These are phyloP conservation scores for Penicillium palitans DNA, from an alignment of 2,329 filamentous ascomycete genomes.

Conservation along the genomic window DNA sequence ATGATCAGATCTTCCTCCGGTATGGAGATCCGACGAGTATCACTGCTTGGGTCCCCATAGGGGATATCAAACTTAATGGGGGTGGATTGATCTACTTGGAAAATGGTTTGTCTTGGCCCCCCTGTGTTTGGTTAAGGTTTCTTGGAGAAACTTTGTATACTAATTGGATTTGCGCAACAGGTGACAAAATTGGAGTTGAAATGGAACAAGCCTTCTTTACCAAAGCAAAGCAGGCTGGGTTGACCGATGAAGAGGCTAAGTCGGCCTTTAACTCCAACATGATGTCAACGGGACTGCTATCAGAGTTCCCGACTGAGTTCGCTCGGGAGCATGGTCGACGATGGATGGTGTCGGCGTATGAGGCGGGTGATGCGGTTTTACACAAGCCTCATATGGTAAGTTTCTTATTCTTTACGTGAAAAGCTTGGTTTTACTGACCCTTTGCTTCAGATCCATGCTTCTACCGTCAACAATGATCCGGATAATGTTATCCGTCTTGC, in stretches of 20 bases:
- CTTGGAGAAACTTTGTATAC: neutral
- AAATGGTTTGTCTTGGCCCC: constrained; percentile 29
- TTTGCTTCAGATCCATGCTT: constrained; percentile 54
- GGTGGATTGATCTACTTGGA: constrained; percentile 63
- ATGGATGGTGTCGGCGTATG: constrained; percentile 56
- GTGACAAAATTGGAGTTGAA: constrained; percentile 34
- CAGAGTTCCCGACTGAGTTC: constrained; percentile 51
- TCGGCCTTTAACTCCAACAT: constrained; percentile 61
- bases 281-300: constrained; percentile 57
- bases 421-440: neutral
- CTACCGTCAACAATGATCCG: constrained; percentile 56
- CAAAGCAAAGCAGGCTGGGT: constrained; percentile 50
- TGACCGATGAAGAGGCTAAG: constrained; percentile 55
- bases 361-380: constrained; percentile 54
- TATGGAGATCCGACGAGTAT: constrained; percentile 57
- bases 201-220: constrained; percentile 44
- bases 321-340: constrained; percentile 45
- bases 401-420: neutral
- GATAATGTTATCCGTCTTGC: constrained; percentile 55
- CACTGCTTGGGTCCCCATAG: constrained; percentile 61
- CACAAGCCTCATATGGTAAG: constrained; percentile 42
- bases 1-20: constrained; percentile 60
- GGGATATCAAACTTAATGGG: constrained; percentile 55
- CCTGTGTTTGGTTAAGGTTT: neutral
- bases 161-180: constrained; percentile 18